A percentile compares a stretch with the other conserved stretches of the same genome.
Conservation (phyloP, 179 eudicot species). For the Actinidia chinensis region DNA sequence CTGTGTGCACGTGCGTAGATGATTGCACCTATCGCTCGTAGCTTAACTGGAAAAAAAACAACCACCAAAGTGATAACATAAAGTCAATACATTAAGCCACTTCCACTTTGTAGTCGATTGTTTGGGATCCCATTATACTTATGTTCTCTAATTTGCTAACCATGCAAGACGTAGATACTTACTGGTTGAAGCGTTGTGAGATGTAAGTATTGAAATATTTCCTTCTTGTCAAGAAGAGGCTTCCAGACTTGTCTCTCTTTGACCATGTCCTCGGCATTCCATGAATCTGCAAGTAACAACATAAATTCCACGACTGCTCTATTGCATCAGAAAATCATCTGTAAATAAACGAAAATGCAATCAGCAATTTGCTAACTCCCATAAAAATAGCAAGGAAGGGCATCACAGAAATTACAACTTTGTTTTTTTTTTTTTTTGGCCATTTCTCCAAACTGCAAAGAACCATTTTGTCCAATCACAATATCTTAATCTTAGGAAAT, state of each 20-base stretch:
- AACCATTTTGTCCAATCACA: no score
- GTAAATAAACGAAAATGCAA: not conserved
- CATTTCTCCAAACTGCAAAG: no score
- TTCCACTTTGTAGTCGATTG: no score
- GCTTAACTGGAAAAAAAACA: not conserved
- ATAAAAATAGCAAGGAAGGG: not conserved
- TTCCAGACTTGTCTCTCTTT: conserved; percentile 89
- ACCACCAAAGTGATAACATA: no score
- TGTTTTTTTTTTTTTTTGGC: not conserved
- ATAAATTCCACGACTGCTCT: conserved; percentile 89
- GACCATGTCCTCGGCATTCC: conserved; percentile 99
- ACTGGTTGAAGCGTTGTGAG: conserved; percentile 93
- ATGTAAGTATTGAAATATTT: conserved; percentile 77
- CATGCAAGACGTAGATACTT: no score
- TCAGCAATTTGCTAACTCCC: conserved; percentile 13
- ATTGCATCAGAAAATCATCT: conserved; percentile 91
- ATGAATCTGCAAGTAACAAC: conserved; percentile 95
- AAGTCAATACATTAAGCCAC: no score
- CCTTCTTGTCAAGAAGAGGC: conserved; percentile 85
- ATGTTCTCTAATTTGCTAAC: no score
- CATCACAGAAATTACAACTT: not conserved
- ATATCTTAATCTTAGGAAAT: no score
- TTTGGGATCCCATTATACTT: not conserved
- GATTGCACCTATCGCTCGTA: no score
- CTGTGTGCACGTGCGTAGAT: not conserved